Conservation (phyloP, 495 filamentous ascomycete species). For the Neurospora sp. region DNA sequence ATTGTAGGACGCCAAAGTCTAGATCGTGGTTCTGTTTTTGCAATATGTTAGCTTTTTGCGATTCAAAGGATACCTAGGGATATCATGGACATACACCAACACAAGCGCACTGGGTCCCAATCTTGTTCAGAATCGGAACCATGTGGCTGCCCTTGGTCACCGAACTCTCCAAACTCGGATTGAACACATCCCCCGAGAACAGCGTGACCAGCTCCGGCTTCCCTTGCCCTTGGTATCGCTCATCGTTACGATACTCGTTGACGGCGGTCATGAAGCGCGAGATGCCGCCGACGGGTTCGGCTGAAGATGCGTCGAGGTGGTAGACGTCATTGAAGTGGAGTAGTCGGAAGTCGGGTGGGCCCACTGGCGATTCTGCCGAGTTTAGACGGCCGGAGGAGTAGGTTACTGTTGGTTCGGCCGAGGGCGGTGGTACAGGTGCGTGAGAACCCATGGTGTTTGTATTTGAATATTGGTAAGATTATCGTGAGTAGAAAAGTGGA, state of each 20-base stretch:
- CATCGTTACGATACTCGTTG: constrained; percentile 57
- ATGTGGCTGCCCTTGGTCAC: constrained; percentile 83
- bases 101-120: constrained; percentile 65
- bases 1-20: constrained; percentile 82
- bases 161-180: constrained; percentile 76
- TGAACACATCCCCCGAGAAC: constrained; percentile 89
- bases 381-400: constrained; percentile 39
- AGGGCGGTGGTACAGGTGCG: constrained; percentile 1
- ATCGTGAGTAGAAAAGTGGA: not conserved
- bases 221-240: constrained; percentile 36
- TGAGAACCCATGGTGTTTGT: not conserved
- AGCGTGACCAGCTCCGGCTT: constrained; percentile 63
- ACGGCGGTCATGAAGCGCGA: constrained; percentile 69
- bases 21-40: constrained; percentile 68
- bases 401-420: constrained; percentile 26
- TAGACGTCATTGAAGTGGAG: constrained; percentile 92
- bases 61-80: too few relatives aligned
- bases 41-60: too few relatives aligned
- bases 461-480: not conserved
- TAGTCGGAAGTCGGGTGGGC: constrained; percentile 60
- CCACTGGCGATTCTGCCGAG: constrained; percentile 1
- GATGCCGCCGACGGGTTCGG: constrained; percentile 71
- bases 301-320: constrained; percentile 65
- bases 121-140: constrained; percentile 76
- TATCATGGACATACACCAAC: constrained; percentile 46